Percentiles rank a stretch among this genome's conserved stretches.
phyloP scores from a whole-genome alignment of 2,329 filamentous ascomycete species.

The Anthostomella pinea region DNA sequence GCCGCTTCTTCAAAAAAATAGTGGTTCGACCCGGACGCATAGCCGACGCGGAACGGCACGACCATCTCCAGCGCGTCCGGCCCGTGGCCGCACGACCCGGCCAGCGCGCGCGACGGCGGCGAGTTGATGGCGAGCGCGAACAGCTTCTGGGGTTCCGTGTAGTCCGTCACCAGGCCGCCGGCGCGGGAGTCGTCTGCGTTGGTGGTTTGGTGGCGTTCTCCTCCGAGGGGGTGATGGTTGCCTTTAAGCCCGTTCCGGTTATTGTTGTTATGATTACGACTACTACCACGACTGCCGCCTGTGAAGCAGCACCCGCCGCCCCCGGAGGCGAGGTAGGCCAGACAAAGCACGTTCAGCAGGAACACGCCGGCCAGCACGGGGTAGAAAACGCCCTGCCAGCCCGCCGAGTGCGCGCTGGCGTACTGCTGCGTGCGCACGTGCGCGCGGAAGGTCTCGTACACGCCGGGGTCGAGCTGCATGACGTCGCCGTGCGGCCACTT shows the following conservation, averaged over 20 bases:
- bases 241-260: too few species aligned
- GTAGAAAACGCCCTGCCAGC: constrained; percentile 67
- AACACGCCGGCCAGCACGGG: constrained; percentile 64
- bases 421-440: constrained; percentile 65
- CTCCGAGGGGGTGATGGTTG: too few species aligned
- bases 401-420: constrained; percentile 59
- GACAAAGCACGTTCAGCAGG: constrained; percentile 62
- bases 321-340: constrained; percentile 59
- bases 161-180: constrained; percentile 65
- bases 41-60: constrained; percentile 25
- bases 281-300: too few species aligned
- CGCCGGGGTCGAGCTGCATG: constrained; percentile 41
- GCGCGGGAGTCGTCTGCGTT: neutral
- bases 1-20: constrained; percentile 27
- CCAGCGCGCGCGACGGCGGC: constrained; percentile 22
- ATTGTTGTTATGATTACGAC: too few species aligned
- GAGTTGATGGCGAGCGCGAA: constrained; percentile 68
- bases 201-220: neutral
- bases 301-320: constrained; percentile 36
- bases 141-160: constrained; percentile 73
- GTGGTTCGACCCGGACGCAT: constrained; percentile 24
- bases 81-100: constrained; percentile 27
- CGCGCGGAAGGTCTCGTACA: constrained; percentile 60
- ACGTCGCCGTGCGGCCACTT: constrained; percentile 48
- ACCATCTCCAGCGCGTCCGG: constrained; percentile 20